A percentile compares a stretch with the other conserved stretches of the same genome.
Evolutionary conservation across 148 eudicot species (phyloP).

Genomic region (Spergularia marina): DNA sequence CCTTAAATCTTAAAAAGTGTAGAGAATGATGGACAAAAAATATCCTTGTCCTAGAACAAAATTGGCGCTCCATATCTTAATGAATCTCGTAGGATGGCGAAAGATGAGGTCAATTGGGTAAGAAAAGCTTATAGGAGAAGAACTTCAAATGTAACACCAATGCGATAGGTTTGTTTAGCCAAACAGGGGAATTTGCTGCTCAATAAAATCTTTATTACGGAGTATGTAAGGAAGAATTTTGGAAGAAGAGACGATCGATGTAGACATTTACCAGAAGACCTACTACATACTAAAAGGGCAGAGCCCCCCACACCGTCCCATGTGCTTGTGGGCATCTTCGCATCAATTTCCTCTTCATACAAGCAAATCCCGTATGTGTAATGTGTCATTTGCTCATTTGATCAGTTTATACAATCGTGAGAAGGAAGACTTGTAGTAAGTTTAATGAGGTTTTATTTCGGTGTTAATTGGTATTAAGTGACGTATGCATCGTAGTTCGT

Average conservation of each 20-base stretch:
- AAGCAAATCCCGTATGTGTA: slow-evolving; percentile 11
- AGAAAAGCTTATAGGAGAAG: not conserved
- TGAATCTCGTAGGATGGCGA: slow-evolving; percentile 21
- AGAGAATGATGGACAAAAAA: not conserved
- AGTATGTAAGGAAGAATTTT: not conserved
- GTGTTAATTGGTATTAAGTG: too few relatives aligned
- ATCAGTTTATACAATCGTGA: too few relatives aligned
- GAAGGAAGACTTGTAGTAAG: too few relatives aligned
- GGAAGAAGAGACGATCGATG: slow-evolving; percentile 21
- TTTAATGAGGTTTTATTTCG: too few relatives aligned
- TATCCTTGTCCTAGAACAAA: not conserved
- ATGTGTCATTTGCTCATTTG: slow-evolving; percentile 5
- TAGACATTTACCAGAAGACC: slow-evolving; percentile 34
- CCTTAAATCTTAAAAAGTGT: too few relatives aligned
- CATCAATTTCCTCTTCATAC: slow-evolving; percentile 20
- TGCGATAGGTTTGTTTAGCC: slow-evolving; percentile 8
- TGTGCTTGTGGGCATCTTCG: slow-evolving; percentile 27
- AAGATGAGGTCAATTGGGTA: slow-evolving; percentile 7
- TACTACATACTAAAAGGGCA: slow-evolving; percentile 14
- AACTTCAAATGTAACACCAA: not conserved
- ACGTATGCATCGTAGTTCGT: too few relatives aligned
- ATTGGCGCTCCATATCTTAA: slow-evolving; percentile 5
- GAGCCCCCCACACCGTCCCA: slow-evolving; percentile 27
- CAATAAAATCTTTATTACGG: not conserved
- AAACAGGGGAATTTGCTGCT: slow-evolving; percentile 18